Evolutionary conservation across 2,329 filamentous ascomycete species (phyloP).

Genomic region (Ophiostoma sp.): DNA sequence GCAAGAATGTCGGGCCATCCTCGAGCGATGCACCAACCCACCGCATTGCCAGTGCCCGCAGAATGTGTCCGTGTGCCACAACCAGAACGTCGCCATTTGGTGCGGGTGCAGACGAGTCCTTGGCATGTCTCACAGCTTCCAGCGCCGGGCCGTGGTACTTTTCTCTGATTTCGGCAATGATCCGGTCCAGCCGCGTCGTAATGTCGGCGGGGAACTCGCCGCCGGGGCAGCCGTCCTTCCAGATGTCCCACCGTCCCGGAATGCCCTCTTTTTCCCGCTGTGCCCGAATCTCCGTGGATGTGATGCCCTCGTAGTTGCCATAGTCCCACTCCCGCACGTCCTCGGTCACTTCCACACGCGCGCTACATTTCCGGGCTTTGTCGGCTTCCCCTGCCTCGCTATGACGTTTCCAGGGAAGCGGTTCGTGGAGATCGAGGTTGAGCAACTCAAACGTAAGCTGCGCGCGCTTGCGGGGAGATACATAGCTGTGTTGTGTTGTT

Average conservation of each 20-base stretch:
- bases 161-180: slow-evolving; percentile 69
- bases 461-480: slow-evolving; percentile 78
- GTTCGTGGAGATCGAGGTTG: slow-evolving; percentile 61
- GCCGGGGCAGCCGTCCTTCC: slow-evolving; percentile 78
- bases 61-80: slow-evolving; percentile 85
- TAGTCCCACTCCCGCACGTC: slow-evolving; percentile 84
- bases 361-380: slow-evolving; percentile 43
- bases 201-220: slow-evolving; percentile 77
- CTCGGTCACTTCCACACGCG: slow-evolving; percentile 61
- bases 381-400: slow-evolving; percentile 24
- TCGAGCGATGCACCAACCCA: slow-evolving; percentile 71
- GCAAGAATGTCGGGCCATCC: slow-evolving; percentile 69
- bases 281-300: slow-evolving; percentile 60
- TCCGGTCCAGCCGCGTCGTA: slow-evolving; percentile 62
- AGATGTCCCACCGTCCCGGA: slow-evolving; percentile 69
- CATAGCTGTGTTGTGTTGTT: slow-evolving; percentile 52
- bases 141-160: slow-evolving; percentile 49
- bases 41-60: slow-evolving; percentile 80
- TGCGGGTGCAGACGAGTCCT: background rate
- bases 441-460: slow-evolving; percentile 88
- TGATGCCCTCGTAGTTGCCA: slow-evolving; percentile 78
- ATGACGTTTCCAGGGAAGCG: slow-evolving; percentile 63
- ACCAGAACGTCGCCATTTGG: slow-evolving; percentile 60
- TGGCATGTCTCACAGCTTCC: background rate
- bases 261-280: slow-evolving; percentile 53